Evolutionary conservation across 345 rosid genomes (phyloP), one percentile per base, ranked within the genome.

Genomic region (Trapa incisa): DNA sequence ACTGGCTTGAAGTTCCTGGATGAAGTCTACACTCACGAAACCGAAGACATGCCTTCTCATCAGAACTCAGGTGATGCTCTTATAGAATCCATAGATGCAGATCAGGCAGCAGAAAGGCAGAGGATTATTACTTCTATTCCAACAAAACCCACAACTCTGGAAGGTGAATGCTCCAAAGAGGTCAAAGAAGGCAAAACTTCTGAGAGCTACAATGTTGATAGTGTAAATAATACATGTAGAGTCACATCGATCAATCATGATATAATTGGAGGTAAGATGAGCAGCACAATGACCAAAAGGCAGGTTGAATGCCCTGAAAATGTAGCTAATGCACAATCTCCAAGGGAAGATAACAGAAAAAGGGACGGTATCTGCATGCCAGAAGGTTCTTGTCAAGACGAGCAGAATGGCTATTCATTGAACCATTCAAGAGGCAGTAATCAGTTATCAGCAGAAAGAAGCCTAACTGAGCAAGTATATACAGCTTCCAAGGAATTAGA

Each of bases 371-470:
- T 43, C 17, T 39, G 17, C 70, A 36, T 61, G 60, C 45, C 43
- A 70, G 72, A 80, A 67, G 75, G 71, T 67, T 71, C 75, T 53
- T 73, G 74, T 67, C 74, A 37, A 65, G 68, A 69, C 63, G 15
- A 32, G 50, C 57, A 61, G 47, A 69, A 52, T 37, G 32, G 36
- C 11, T 47, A 5, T 52, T 43, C 69, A 70, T 65, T 74, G 52
- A 85, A 80, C 67, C 56, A 73, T 54, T 72, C 73, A 12, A 86
- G 79, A 75, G 79, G 86, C 77, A 71, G 71, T 62, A 73, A 63
- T 64, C 76, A 73, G 68, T 72, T 76, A 62, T 64, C 74, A 68
- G 54, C 76, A 70, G 84, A 72, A 62, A 68, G 73, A 65, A 64
- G 77, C 56, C 65, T 73, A 75, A 71, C 47, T 63, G 67, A 81